phyloP scores from a whole-genome alignment of 2,329 filamentous ascomycete species.

The Trichoderma guizhouense region DNA sequence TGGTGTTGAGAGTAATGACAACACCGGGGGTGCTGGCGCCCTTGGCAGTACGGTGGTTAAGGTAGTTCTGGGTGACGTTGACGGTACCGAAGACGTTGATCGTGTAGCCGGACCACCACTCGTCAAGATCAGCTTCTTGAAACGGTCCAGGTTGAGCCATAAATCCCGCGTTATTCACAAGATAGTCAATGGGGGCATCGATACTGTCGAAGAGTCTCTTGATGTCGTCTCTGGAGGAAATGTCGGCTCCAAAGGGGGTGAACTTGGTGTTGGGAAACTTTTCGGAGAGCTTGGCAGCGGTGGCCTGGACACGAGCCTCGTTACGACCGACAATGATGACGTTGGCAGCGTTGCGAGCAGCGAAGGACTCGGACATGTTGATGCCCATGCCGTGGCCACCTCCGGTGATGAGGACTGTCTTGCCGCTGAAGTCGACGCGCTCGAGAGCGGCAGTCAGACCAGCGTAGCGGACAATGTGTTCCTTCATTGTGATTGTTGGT shows the following conservation, averaged over 20 bases:
- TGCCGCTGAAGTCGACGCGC: background rate
- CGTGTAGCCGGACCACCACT: conserved; percentile 1
- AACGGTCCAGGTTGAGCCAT: background rate
- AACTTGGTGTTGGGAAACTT: background rate
- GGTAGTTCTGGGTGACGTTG: background rate
- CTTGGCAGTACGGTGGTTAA: background rate
- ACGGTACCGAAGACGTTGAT: background rate
- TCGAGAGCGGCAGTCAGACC: background rate
- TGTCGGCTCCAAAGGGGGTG: background rate
- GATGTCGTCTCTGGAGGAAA: background rate
- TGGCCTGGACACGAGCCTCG: background rate
- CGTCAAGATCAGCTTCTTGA: background rate
- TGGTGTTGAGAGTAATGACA: background rate
- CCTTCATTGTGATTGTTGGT: background rate
- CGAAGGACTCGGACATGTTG: background rate
- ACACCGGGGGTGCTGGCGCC: background rate
- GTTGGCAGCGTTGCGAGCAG: background rate
- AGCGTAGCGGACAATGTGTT: background rate
- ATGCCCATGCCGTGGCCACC: background rate
- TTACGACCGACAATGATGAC: background rate
- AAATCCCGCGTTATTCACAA: background rate
- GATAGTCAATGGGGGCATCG: background rate
- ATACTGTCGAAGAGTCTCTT: background rate
- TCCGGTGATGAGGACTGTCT: background rate
- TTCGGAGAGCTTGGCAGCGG: background rate